Percentiles rank a stretch among this genome's conserved stretches.
These are phyloP conservation scores for Chernovozyma sophiae-reginae DNA, from an alignment of 1,139 yeast genomes.

Conservation along the genomic window DNA sequence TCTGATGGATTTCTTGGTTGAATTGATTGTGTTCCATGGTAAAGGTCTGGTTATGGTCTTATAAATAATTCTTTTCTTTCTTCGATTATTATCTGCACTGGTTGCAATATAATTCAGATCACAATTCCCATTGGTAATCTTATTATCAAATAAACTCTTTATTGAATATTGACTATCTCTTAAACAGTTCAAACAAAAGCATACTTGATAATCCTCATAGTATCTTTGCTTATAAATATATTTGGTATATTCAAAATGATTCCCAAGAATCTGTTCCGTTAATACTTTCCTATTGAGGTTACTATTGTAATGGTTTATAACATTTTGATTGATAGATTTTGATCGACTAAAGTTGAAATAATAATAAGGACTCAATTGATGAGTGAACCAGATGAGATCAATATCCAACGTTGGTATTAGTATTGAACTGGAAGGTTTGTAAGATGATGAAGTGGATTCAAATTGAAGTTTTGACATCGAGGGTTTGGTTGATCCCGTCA, in stretches of 20 bases:
- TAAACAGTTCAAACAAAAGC: constrained; percentile 5
- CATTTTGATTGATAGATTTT: background rate
- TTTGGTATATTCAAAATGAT: constrained; percentile 4
- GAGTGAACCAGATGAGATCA: constrained; percentile 40
- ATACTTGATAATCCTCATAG: constrained; percentile 4
- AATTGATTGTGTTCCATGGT: constrained; percentile 5
- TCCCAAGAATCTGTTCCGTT: constrained; percentile 1
- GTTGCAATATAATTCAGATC: background rate
- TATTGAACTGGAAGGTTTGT: constrained; percentile 9
- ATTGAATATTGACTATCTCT: background rate
- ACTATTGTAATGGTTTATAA: constrained; percentile 6
- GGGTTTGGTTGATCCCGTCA: too few relatives aligned
- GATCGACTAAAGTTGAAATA: constrained; percentile 16
- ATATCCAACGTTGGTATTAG: constrained; percentile 38
- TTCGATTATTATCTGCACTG: background rate
- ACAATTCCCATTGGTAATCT: background rate
- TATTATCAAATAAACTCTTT: constrained; percentile 5
- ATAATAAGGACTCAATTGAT: constrained; percentile 23
- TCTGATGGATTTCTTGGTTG: background rate
- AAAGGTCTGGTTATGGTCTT: constrained; percentile 3
- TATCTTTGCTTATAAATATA: constrained; percentile 1
- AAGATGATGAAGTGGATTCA: too few relatives aligned
- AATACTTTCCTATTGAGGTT: background rate
- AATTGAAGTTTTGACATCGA: too few relatives aligned
- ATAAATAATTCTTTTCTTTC: background rate